Base-by-base conservation (phyloP, 345 rosid genomes). In the Heritiera littoralis region DNA sequence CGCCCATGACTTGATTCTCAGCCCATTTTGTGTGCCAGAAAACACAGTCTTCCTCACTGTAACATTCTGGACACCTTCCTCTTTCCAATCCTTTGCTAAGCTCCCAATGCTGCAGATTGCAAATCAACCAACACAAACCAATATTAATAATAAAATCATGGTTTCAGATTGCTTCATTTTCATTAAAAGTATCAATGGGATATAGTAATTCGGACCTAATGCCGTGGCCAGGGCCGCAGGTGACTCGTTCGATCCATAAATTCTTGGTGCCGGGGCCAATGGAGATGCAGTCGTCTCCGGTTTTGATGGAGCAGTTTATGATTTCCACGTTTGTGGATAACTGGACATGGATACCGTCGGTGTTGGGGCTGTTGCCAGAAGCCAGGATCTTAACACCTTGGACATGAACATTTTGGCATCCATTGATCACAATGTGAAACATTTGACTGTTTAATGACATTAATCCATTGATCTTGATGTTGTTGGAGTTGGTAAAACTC, bases 1-100 rank as follows among this genome's bases (percentile, higher is more conserved):
- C 8, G 89, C 92, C 93, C 95, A 89, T 4, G 92, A 86, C 69
- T 90, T 90, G 64, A 91, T 87, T 66, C 92, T 80, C 5, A 91
- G 3, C 5, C 95, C 93, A 77, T 87, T 91, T 75, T 81, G 78
- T 1, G 93, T 84, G 10, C 86, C 80, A 20, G 55, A 28, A 14
- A 91, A 89, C 28, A 71, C 60, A 9, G 87, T 81, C 2, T 61
- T 85, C 18, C 72, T 81, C 3, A 91, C 89, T 0, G 89, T 85
- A 66, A 89, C 84, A 49, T 89, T 88, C 75, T 69, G 81, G 4
- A 91, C 92, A 0, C 95, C 95, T 20, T 81, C 70, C 72, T 89
- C 93, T 0, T 84, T 72, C 66, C 5, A 1, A 0, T 78, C 82
- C 79, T 81, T 88, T 0, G 74, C 95, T 66, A 88, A 77, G 66